Percentiles rank a stretch among this genome's conserved stretches.
Evolutionary conservation across 2,329 filamentous ascomycete species (phyloP).

Genomic region (Fusarium goolgardi): DNA sequence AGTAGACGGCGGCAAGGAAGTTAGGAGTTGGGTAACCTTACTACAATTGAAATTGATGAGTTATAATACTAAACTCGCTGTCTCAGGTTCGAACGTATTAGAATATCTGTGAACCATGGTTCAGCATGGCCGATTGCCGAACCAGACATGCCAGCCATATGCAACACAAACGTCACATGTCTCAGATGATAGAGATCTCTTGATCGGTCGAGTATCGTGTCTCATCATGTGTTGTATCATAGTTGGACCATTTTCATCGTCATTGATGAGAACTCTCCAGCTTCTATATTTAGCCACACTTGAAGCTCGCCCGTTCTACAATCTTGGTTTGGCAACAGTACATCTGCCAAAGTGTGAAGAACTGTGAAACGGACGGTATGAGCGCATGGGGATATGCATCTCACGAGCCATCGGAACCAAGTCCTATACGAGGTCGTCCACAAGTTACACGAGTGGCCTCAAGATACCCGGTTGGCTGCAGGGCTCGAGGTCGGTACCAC

Average conservation of each 20-base stretch:
- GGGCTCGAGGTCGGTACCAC: constrained; percentile 9
- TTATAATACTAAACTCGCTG: not conserved
- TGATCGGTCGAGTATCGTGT: not conserved
- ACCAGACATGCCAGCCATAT: not conserved
- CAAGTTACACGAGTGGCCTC: constrained; percentile 14
- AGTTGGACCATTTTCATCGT: not conserved
- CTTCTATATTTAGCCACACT: not conserved
- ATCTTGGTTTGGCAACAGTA: not conserved
- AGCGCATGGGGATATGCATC: not conserved
- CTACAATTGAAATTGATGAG: not conserved
- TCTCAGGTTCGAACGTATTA: not conserved
- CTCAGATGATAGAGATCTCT: not conserved
- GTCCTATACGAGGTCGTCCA: constrained; percentile 19
- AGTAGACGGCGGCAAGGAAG: not conserved
- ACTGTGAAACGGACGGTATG: not conserved
- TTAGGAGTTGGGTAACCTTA: not conserved
- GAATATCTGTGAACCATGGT: not conserved
- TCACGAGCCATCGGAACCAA: constrained; percentile 9
- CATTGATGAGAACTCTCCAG: not conserved
- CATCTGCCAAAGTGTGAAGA: not conserved
- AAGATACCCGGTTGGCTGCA: constrained; percentile 16
- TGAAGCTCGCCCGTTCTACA: not conserved
- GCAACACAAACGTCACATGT: not conserved
- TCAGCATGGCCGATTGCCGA: constrained; percentile 6
- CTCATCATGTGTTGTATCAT: not conserved